These are phyloP conservation scores for Botrytis paeoniae DNA, from an alignment of 2,329 filamentous ascomycete species.

Conservation along the genomic window DNA sequence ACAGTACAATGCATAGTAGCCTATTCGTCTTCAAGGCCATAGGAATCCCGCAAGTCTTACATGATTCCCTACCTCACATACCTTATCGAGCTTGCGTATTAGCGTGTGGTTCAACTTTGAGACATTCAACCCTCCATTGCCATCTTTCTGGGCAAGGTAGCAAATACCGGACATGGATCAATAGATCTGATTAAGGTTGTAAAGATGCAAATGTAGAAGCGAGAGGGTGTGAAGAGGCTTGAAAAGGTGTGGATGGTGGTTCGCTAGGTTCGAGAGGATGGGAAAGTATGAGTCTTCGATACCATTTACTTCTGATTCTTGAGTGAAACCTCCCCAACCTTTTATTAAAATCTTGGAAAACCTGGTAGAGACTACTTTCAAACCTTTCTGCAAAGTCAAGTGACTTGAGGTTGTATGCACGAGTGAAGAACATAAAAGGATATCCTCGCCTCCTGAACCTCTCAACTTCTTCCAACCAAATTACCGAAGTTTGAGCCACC, in stretches of 20 bases:
- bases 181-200: not conserved
- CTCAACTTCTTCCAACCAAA: conserved; percentile 7
- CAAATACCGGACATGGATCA: conserved; percentile 16
- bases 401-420: conserved; percentile 17
- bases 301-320: not conserved
- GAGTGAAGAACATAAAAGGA: conserved; percentile 22
- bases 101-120: conserved; percentile 18
- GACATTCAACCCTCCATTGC: conserved; percentile 15
- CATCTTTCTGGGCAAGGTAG: conserved; percentile 1
- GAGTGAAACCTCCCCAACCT: conserved; percentile 15
- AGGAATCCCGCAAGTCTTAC: not conserved
- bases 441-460: conserved; percentile 18
- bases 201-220: not conserved
- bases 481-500: conserved; percentile 4
- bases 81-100: conserved; percentile 7
- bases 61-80: not conserved
- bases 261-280: not conserved
- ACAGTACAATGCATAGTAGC: not conserved
- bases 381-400: conserved; percentile 14
- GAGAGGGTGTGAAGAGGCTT: conserved; percentile 8
- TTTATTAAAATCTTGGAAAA: conserved; percentile 14
- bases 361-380: conserved; percentile 5
- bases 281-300: conserved; percentile 15
- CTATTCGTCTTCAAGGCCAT: not conserved
- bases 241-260: conserved; percentile 11